phyloP scores from a whole-genome alignment of 805 yeast genomes.

The Yamadazyma olivae region DNA sequence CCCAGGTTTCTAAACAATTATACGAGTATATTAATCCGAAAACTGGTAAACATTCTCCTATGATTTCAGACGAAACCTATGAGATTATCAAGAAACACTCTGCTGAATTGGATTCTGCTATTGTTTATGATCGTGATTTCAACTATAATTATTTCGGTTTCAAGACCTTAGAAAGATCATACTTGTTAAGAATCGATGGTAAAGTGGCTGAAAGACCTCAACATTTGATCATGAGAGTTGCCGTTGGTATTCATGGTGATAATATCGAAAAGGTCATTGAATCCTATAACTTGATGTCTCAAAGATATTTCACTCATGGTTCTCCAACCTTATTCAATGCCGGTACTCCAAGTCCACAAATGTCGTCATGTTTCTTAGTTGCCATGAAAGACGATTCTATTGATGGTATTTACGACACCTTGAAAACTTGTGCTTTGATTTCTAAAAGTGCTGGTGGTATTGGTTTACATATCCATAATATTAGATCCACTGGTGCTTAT shows the following conservation, averaged over 20 bases:
- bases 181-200: conserved; percentile 51
- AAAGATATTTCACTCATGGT: conserved; percentile 57
- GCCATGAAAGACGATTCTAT: conserved; percentile 65
- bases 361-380: conserved; percentile 62
- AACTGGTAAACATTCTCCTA: conserved; percentile 55
- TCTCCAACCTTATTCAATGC: conserved; percentile 63
- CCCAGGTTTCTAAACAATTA: conserved; percentile 70
- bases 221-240: conserved; percentile 59
- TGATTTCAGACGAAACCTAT: conserved; percentile 42
- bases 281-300: conserved; percentile 58
- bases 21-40: conserved; percentile 80
- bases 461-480: conserved; percentile 59
- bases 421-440: conserved; percentile 59
- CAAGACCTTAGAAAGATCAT: conserved; percentile 59
- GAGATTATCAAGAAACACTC: conserved; percentile 34
- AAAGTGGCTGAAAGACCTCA: conserved; percentile 62
- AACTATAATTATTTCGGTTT: conserved; percentile 58
- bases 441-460: conserved; percentile 65
- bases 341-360: conserved; percentile 57
- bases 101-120: conserved; percentile 45
- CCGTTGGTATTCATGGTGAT: conserved; percentile 57
- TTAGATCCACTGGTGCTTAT: conserved; percentile 57
- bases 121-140: conserved; percentile 49
- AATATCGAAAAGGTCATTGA: conserved; percentile 52
- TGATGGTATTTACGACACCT: conserved; percentile 60